phyloP scores from a whole-genome alignment of 257 asterid species.

The Jaltomata sinuosa region DNA sequence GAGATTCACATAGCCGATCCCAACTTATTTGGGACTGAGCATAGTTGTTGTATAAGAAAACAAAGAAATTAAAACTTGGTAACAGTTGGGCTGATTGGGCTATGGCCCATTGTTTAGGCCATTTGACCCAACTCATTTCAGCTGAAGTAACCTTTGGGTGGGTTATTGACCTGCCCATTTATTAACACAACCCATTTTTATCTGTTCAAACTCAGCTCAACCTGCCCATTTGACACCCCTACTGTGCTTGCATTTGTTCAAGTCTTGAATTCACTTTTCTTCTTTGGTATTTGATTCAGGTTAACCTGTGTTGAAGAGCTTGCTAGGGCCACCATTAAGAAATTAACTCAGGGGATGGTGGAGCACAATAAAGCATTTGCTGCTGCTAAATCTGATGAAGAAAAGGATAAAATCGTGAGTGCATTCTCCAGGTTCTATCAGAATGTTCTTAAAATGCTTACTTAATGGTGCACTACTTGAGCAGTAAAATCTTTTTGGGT shows the following conservation, averaged over 20 bases:
- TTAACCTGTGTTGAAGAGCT: conserved; percentile 75
- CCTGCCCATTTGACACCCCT: background rate
- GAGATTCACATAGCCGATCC: background rate
- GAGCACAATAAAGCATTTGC: conserved; percentile 55
- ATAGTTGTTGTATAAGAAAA: background rate
- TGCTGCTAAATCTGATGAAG: conserved; percentile 75
- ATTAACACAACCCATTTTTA: background rate
- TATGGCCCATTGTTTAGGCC: background rate
- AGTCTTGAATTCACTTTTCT: background rate
- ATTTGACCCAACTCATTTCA: background rate
- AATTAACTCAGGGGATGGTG: conserved; percentile 66
- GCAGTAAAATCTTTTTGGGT: background rate
- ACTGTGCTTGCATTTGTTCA: background rate
- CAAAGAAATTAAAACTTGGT: background rate
- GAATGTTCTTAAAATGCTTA: background rate
- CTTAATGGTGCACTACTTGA: background rate
- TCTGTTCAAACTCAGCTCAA: background rate
- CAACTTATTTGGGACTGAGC: background rate
- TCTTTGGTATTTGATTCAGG: conserved; percentile 26
- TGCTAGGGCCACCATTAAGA: conserved; percentile 60
- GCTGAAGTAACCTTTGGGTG: background rate
- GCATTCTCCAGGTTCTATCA: background rate
- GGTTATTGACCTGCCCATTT: background rate
- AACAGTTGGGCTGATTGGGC: background rate
- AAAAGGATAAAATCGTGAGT: conserved; percentile 73